Evolutionary conservation across 108 stramenopile species (phyloP), one percentile per base, ranked within the genome.

Genomic region (Schizochytrium sp.): DNA sequence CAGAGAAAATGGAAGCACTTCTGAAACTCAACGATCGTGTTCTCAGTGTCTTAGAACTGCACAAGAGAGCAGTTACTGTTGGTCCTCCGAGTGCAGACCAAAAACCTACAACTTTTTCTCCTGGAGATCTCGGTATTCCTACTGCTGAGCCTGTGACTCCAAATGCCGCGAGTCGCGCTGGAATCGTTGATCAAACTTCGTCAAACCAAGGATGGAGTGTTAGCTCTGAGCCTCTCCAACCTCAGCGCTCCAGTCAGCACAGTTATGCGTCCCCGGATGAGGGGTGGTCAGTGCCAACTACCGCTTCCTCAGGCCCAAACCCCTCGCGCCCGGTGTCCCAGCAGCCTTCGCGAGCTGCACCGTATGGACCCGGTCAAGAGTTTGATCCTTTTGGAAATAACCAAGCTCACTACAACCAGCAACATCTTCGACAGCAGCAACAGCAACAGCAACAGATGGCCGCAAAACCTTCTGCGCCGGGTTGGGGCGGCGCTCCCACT

Each of bases 401-500:
- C 28, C 28, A 28, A 28, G 28, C 28, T 28, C 28, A 28, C 28
- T 28, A 28, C 28, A 28, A 28, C 28, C 28, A 28, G 28, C 28
- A 28, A 28, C 28, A 28, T 28, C 28, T 28, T 28, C 28, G 28
- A 28, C 28, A 28, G 28, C 28, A 28, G 28, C 28, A 28, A 28
- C 28, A 28, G 28, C 28, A 38, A 15, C 64, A 3, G 19, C 28
- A 38, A 7, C 64, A 69, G 15, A 38, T 44, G 53, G 10, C 5
- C 19, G 28, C 72, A 72, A 53, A 13, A 17, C 76, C 76, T 7
- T 19, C 53, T 10, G 76, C 76, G 3, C 76, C 76, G 5, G 76
- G 76, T 10, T 83, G 76, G 76, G 76, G 76, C 45, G 76, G 76
- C n/a, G 5, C 40, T 2, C 8, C 76, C 10, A 38, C 76, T 28